A percentile compares a stretch with the other conserved stretches of the same genome.
phyloP scores from a whole-genome alignment of 2,329 filamentous ascomycete species.

The Fusarium sp. region DNA sequence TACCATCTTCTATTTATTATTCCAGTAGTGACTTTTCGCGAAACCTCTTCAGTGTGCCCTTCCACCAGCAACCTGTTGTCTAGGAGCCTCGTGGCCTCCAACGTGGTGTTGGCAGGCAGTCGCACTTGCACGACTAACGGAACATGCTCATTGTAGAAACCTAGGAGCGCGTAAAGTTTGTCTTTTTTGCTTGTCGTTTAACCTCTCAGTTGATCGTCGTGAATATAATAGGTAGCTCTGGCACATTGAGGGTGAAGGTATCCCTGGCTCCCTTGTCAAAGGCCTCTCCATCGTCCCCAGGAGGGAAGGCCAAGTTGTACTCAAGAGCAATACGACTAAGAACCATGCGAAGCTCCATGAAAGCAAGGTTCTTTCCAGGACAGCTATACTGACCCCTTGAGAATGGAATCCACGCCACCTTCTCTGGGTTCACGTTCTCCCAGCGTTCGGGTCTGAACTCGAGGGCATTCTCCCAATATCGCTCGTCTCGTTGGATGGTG shows the following conservation, averaged over 20 bases:
- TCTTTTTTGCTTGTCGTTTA: background rate
- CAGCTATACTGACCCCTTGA: constrained; percentile 3
- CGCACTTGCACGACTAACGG: background rate
- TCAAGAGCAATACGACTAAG: constrained; percentile 2
- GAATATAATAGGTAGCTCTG: constrained; percentile 1
- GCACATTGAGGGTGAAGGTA: constrained; percentile 7
- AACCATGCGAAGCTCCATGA: constrained; percentile 1
- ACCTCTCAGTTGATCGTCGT: background rate
- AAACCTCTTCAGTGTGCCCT: background rate
- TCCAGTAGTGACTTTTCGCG: background rate
- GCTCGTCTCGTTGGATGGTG: background rate
- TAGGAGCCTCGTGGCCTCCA: background rate
- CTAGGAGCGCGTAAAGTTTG: background rate
- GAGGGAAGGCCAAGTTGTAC: background rate
- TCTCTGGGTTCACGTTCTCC: background rate
- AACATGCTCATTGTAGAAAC: background rate
- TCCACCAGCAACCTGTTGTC: background rate
- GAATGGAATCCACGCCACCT: constrained; percentile 7
- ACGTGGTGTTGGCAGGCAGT: background rate
- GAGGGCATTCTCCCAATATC: constrained; percentile 2
- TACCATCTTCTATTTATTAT: background rate
- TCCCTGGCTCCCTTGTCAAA: constrained; percentile 5
- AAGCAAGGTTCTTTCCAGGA: background rate
- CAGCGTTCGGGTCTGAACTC: constrained; percentile 2
- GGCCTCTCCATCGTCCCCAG: background rate